phyloP scores from a whole-genome alignment of 75 land plant species.

The Pinus taeda region DNA sequence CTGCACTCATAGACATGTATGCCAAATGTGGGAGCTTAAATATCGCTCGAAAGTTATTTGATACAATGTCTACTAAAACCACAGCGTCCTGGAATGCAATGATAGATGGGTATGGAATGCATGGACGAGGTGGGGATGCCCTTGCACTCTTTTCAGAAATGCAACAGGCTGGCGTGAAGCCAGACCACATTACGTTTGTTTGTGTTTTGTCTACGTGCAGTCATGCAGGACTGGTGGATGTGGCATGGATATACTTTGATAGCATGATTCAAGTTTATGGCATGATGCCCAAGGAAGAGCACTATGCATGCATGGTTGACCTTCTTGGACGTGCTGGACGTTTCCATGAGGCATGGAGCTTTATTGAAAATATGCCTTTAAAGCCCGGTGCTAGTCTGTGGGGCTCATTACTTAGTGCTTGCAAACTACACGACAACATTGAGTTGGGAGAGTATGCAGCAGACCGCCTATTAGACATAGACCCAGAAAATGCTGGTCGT shows the following conservation, averaged over 20 bases:
- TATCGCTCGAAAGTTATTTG: slow-evolving; percentile 10
- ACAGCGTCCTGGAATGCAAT: slow-evolving; percentile 18
- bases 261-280: slow-evolving; percentile 20
- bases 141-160: slow-evolving; percentile 11
- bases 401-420: slow-evolving; percentile 45
- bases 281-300: slow-evolving; percentile 29
- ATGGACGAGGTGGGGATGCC: neutral
- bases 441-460: slow-evolving; percentile 8
- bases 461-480: too few species aligned
- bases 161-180: slow-evolving; percentile 8
- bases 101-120: slow-evolving; percentile 11
- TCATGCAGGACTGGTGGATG: slow-evolving; percentile 20
- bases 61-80: slow-evolving; percentile 1
- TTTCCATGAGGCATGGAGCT: slow-evolving; percentile 29
- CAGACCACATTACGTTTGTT: slow-evolving; percentile 7
- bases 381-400: slow-evolving; percentile 29
- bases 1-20: slow-evolving; percentile 9
- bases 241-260: slow-evolving; percentile 21
- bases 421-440: slow-evolving; percentile 19
- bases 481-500: too few species aligned
- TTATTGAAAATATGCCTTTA: slow-evolving; percentile 43
- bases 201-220: slow-evolving; percentile 12
- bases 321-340: slow-evolving; percentile 40
- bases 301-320: slow-evolving; percentile 45
- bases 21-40: slow-evolving; percentile 19